These are phyloP conservation scores for Turnera subulata DNA, from an alignment of 345 rosid genomes.

Conservation along the genomic window DNA sequence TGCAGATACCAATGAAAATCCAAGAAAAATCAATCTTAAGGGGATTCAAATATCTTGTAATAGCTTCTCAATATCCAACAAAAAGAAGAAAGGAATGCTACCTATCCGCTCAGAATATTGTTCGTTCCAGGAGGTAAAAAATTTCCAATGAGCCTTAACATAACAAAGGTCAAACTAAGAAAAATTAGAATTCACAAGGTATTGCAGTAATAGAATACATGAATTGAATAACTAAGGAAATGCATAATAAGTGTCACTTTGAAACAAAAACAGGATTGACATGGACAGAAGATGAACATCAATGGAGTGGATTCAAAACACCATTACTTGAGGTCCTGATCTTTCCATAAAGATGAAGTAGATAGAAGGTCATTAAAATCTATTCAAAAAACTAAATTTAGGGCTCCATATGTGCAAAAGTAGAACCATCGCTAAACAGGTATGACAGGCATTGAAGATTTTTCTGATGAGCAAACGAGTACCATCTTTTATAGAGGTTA, in stretches of 20 bases:
- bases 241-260: not conserved
- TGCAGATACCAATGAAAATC: too few species aligned
- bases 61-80: too few species aligned
- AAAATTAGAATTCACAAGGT: too few species aligned
- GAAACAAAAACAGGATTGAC: not conserved
- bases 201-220: too few species aligned
- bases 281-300: not conserved
- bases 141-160: too few species aligned
- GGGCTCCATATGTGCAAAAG: conserved; percentile 16
- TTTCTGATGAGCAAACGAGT: conserved; percentile 14
- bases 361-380: not conserved
- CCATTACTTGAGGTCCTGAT: not conserved
- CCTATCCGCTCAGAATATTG: too few species aligned
- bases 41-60: too few species aligned
- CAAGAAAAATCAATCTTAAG: too few species aligned
- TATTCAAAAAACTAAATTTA: not conserved
- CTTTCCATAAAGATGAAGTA: not conserved
- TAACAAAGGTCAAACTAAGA: too few species aligned
- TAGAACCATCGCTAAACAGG: conserved; percentile 6
- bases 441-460: conserved; percentile 10
- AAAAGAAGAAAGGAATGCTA: too few species aligned
- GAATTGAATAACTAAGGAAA: too few species aligned
- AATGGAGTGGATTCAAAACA: not conserved
- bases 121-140: too few species aligned
- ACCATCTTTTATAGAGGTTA: conserved; percentile 1